phyloP scores from a whole-genome alignment of 2,329 filamentous ascomycete species.

The Epichloe sibirici region DNA sequence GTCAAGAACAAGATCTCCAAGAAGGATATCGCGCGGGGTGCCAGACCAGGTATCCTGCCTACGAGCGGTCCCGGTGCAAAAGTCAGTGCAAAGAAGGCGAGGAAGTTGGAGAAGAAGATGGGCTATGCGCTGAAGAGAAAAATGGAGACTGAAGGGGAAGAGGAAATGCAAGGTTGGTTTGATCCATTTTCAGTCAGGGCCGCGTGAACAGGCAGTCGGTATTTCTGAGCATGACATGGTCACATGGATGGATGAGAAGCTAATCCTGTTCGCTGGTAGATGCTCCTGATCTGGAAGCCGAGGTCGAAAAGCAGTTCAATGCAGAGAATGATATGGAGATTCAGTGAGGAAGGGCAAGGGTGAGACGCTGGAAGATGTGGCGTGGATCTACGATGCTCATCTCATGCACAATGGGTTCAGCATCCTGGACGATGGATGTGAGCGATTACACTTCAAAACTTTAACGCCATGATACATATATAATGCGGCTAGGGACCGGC shows the following conservation, averaged over 20 bases:
- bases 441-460: not conserved
- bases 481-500: not conserved
- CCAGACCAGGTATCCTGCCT: conserved; percentile 39
- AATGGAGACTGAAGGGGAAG: conserved; percentile 36
- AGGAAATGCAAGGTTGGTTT: conserved; percentile 33
- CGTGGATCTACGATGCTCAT: not conserved
- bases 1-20: conserved; percentile 28
- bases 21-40: conserved; percentile 35
- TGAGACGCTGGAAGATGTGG: not conserved
- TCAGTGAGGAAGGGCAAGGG: conserved; percentile 3
- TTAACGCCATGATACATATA: not conserved
- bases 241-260: not conserved
- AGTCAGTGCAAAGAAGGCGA: conserved; percentile 42
- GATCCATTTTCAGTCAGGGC: no score
- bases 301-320: conserved; percentile 4
- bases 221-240: not conserved
- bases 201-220: not conserved
- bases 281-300: conserved; percentile 7
- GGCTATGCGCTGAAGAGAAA: conserved; percentile 40
- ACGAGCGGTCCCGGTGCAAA: conserved; percentile 40
- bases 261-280: conserved; percentile 6
- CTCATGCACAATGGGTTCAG: not conserved
- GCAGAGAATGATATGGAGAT: conserved; percentile 13
- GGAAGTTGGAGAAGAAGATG: conserved; percentile 43
- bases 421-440: not conserved